Evolutionary conservation across 2,329 filamentous ascomycete genomes (phyloP).

Genomic region (Fusarium concolor): DNA sequence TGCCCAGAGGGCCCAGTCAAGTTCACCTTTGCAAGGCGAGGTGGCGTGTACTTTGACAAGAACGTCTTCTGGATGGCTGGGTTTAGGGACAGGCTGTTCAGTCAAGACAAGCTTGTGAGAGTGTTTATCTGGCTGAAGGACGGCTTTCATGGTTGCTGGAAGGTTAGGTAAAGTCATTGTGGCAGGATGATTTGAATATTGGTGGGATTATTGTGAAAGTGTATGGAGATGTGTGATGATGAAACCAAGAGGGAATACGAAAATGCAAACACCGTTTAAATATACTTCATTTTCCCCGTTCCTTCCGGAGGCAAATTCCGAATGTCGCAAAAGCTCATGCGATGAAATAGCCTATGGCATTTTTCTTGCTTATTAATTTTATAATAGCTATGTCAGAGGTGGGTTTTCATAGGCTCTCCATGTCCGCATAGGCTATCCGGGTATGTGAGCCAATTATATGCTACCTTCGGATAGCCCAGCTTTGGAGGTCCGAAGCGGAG

Average conservation of each 20-base stretch:
- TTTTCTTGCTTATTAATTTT: no score
- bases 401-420: no score
- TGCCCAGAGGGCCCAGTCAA: constrained; percentile 47
- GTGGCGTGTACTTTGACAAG: constrained; percentile 51
- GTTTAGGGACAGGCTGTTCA: constrained; percentile 29
- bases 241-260: neutral
- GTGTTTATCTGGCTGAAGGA: constrained; percentile 28
- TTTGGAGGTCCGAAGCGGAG: no score
- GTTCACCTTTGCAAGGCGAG: constrained; percentile 49
- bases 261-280: neutral
- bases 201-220: neutral
- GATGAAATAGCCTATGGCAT: no score
- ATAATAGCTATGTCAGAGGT: no score
- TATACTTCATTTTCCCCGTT: neutral
- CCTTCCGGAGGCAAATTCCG: no score
- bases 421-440: no score
- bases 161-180: constrained; percentile 7
- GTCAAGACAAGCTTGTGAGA: constrained; percentile 29
- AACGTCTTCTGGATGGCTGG: constrained; percentile 42
- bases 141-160: constrained; percentile 27
- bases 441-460: no score
- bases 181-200: neutral
- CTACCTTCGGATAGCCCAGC: no score
- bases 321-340: no score
- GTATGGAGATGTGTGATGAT: neutral